These are phyloP conservation scores for Saccharomyces uvarum DNA, from an alignment of 1,139 yeast genomes.

Conservation along the genomic window DNA sequence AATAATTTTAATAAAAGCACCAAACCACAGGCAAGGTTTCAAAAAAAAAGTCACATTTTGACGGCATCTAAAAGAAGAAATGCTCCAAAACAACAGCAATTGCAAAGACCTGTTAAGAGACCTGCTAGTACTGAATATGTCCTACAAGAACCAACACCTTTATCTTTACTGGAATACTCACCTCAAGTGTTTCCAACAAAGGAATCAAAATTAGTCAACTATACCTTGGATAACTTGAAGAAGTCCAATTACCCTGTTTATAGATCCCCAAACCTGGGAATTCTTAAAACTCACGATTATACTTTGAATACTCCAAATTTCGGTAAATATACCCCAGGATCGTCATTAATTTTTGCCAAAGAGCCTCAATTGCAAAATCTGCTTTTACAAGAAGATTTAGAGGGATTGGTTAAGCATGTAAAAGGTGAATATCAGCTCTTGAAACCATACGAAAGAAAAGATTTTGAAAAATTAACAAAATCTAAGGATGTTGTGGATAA, in stretches of 20 bases:
- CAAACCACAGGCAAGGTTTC: conserved; percentile 1
- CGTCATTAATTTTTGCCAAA: conserved; percentile 17
- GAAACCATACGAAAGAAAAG: conserved; percentile 6
- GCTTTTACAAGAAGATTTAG: conserved; percentile 11
- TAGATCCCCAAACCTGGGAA: conserved; percentile 19
- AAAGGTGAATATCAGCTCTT: conserved; percentile 19
- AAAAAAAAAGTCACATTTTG: not conserved
- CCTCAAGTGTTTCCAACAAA: not conserved
- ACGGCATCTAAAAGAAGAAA: not conserved
- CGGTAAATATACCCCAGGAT: conserved; percentile 20
- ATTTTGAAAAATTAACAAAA: conserved; percentile 16
- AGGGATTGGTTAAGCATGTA: conserved; percentile 14
- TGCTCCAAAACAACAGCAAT: not conserved
- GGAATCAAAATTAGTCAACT: conserved; percentile 16
- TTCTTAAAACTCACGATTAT: conserved; percentile 6
- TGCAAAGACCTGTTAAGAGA: not conserved
- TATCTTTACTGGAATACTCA: conserved; percentile 18
- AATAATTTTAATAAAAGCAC: conserved; percentile 1
- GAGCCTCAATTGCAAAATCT: conserved; percentile 22
- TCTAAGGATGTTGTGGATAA: conserved; percentile 15
- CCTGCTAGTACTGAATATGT: conserved; percentile 10
- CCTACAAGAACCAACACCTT: conserved; percentile 21
- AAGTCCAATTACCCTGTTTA: conserved; percentile 22
- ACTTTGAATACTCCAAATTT: conserved; percentile 14
- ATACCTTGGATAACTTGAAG: conserved; percentile 16